Conservation (phyloP, 371 early-diverging fungal genomes). For the Vairimorpha necatrix region DNA sequence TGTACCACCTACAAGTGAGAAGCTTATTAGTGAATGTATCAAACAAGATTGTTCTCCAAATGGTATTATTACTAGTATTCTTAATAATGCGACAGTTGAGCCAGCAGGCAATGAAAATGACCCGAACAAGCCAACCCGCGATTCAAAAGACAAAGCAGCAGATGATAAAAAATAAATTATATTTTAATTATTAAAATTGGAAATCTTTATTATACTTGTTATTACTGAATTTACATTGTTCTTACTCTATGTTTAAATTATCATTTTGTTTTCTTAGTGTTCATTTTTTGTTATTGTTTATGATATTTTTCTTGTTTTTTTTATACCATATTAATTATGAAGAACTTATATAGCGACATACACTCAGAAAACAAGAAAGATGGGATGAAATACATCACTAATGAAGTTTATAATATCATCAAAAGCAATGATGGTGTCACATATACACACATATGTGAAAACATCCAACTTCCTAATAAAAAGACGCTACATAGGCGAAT, state of each 20-base stretch:
- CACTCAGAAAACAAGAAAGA: conserved; percentile 36
- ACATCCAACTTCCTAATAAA: conserved; percentile 30
- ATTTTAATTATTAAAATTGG: too few species aligned
- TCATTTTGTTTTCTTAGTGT: too few species aligned
- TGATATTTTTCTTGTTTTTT: too few species aligned
- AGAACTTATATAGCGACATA: background rate
- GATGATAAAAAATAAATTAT: background rate
- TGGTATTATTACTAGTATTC: background rate
- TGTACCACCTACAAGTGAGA: background rate
- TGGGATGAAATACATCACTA: conserved; percentile 55
- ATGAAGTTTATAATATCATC: conserved; percentile 37
- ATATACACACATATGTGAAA: conserved; percentile 44
- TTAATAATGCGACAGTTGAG: conserved; percentile 3
- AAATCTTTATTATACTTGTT: too few species aligned
- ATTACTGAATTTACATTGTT: too few species aligned
- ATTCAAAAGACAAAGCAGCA: background rate
- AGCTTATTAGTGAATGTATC: background rate
- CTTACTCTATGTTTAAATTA: too few species aligned
- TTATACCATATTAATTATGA: background rate
- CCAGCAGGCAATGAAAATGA: background rate
- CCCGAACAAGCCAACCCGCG: background rate
- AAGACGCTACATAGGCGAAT: conserved; percentile 55
- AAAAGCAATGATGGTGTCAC: conserved; percentile 46
- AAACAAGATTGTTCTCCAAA: background rate
- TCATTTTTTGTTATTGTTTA: too few species aligned